These are phyloP conservation scores for Cyberlindnera mycetangii DNA, from an alignment of 805 yeast species.

Conservation along the genomic window DNA sequence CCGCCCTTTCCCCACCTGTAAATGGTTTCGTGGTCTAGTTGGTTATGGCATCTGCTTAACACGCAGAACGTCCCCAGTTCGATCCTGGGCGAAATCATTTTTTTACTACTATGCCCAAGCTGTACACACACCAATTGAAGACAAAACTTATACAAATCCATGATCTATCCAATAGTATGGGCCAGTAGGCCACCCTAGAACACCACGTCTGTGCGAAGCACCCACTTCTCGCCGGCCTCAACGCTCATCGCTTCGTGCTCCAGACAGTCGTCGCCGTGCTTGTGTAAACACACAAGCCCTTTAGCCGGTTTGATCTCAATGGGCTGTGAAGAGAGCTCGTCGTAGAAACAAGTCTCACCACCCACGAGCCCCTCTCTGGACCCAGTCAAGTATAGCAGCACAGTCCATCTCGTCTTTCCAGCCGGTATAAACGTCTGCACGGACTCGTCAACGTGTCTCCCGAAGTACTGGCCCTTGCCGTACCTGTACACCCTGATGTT, in stretches of 20 bases:
- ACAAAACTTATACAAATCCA: no score
- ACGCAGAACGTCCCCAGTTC: conserved; percentile 99
- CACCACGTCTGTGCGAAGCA: conserved; percentile 56
- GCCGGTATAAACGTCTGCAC: conserved; percentile 33
- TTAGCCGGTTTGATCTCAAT: conserved; percentile 43
- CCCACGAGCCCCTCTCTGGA: conserved; percentile 49
- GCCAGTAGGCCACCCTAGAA: conserved; percentile 26
- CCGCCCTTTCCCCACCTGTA: no score
- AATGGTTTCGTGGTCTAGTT: conserved; percentile 98
- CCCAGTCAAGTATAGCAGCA: conserved; percentile 55
- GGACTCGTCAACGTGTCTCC: conserved; percentile 59
- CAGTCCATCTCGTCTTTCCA: conserved; percentile 56
- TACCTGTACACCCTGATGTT: conserved; percentile 56
- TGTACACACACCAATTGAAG: neutral
- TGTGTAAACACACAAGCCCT: conserved; percentile 60
- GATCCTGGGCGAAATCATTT: conserved; percentile 99
- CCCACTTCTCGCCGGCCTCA: conserved; percentile 55
- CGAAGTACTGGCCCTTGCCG: conserved; percentile 54
- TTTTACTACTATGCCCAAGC: conserved; percentile 3
- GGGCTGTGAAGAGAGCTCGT: conserved; percentile 17
- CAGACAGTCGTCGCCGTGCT: conserved; percentile 64
- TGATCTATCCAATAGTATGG: no score
- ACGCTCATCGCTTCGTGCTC: conserved; percentile 57
- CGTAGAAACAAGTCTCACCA: conserved; percentile 58
- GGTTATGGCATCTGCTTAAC: conserved; percentile 99